These are phyloP conservation scores for Clitopilus passeckerianus DNA, from an alignment of 768 basidiomycete genomes.

Conservation along the genomic window DNA sequence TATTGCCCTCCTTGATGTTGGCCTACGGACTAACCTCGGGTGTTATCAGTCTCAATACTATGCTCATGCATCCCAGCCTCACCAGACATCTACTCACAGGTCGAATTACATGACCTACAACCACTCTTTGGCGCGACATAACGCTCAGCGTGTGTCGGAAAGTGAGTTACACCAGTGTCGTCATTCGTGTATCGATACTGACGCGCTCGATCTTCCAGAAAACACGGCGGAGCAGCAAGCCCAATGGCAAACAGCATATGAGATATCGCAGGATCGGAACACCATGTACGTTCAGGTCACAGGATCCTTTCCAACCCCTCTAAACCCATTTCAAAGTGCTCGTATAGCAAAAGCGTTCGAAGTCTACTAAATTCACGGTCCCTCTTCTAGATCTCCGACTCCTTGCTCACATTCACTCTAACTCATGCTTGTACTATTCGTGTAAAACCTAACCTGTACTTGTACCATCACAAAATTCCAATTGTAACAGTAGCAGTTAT, in stretches of 20 bases:
- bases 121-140: background rate
- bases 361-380: conserved; percentile 5
- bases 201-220: background rate
- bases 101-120: background rate
- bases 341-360: conserved; percentile 28
- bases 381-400: background rate
- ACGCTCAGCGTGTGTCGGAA: background rate
- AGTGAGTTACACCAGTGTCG: background rate
- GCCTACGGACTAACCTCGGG: background rate
- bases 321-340: conserved; percentile 15
- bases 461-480: background rate
- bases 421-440: background rate
- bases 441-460: background rate
- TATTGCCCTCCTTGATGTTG: background rate
- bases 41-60: background rate
- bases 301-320: background rate
- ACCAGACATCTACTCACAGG: background rate
- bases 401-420: background rate
- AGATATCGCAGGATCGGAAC: conserved; percentile 24
- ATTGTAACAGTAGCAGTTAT: background rate
- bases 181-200: background rate
- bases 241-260: conserved; percentile 13
- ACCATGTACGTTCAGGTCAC: conserved; percentile 19
- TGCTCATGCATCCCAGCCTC: background rate
- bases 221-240: conserved; percentile 1